phyloP scores from a whole-genome alignment of 306 rosid species.

The Cucurbita pepo region DNA sequence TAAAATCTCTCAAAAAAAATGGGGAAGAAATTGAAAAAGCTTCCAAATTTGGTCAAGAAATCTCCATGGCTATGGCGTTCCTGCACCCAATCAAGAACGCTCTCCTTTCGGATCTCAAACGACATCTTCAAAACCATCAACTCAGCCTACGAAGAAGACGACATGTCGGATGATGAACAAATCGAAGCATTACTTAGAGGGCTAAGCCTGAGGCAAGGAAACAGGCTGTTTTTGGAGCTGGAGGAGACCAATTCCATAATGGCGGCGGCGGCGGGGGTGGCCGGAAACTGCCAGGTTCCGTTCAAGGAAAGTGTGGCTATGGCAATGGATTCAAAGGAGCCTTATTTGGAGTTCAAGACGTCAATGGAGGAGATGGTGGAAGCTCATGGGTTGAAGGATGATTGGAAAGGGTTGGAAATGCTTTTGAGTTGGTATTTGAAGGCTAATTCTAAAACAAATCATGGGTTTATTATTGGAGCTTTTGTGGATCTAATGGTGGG shows the following conservation, averaged over 20 bases:
- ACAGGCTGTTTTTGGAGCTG: conserved; percentile 2
- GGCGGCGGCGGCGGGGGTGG: background rate
- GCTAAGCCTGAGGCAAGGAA: conserved; percentile 1
- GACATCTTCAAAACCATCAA: conserved; percentile 28
- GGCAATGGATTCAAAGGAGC: conserved; percentile 44
- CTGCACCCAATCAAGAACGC: conserved; percentile 58
- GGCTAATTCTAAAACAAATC: conserved; percentile 31
- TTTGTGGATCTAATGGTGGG: conserved; percentile 57
- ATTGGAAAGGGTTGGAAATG: conserved; percentile 57
- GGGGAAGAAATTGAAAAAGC: conserved; percentile 1
- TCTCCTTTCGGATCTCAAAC: conserved; percentile 35
- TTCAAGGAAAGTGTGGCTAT: conserved; percentile 33
- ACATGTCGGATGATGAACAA: background rate
- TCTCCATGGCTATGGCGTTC: conserved; percentile 56
- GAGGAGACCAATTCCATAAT: background rate
- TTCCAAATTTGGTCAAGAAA: background rate
- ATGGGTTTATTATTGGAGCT: conserved; percentile 39
- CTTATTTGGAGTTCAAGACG: conserved; percentile 44
- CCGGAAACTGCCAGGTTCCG: conserved; percentile 1
- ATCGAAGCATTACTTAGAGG: conserved; percentile 23
- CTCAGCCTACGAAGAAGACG: conserved; percentile 25
- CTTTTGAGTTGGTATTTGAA: conserved; percentile 55
- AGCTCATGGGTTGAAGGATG: conserved; percentile 36
- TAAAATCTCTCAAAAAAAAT: background rate
- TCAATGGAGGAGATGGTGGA: conserved; percentile 86